Base-by-base conservation (phyloP, 2,329 filamentous ascomycete species). In the Colletotrichum sp. region DNA sequence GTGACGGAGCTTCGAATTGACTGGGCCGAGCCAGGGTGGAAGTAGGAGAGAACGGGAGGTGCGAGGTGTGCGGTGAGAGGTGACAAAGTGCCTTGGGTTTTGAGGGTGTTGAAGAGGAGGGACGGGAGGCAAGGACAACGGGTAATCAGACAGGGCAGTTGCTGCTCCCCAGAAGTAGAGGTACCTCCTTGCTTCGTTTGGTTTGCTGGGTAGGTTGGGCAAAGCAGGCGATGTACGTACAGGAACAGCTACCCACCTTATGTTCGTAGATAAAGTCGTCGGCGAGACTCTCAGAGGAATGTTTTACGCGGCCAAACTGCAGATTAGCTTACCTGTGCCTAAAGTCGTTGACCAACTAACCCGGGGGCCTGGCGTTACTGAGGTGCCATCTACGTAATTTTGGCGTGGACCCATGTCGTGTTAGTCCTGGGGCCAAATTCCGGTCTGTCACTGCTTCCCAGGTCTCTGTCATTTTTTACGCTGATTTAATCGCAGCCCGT, bases 341-440 rank as follows among this genome's bases (percentile, higher is more conserved):
- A 7, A 22, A 22, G 6, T 52, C 22, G 10, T 52, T 52, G 43
- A 22, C 43, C 43, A 52, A 22, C 43, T 52, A 22, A 22, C n/a
- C 43, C 22, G n/a, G n/a, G n/a, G 43, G 43, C 43, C 43, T n/a
- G 27, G 34, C 30, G 34, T 16, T 55, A 25, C 27, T 65, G 30
- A 48, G 25, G 70, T 65, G 58, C 62, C 64, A 65, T 66, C 68
- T 43, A 73, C 74, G 74, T 73, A 75, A 73, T 75, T 39, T 39
- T 28, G 58, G 61, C n/a, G 39, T 56, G 25, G 39, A 55, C 34
- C 70, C 74, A 48, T 75, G 64, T n/a, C 64, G 27, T 65, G 16
- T 69, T 48, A 64, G 22, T 68, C 52, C 62, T 69, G 71, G 55
- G 32, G 30, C 58, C 43, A 74, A 60, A 48, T 28, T 43, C 60